Base-by-base conservation (phyloP, 192 early-diverging fungal genomes). In the Podila epicladia region DNA sequence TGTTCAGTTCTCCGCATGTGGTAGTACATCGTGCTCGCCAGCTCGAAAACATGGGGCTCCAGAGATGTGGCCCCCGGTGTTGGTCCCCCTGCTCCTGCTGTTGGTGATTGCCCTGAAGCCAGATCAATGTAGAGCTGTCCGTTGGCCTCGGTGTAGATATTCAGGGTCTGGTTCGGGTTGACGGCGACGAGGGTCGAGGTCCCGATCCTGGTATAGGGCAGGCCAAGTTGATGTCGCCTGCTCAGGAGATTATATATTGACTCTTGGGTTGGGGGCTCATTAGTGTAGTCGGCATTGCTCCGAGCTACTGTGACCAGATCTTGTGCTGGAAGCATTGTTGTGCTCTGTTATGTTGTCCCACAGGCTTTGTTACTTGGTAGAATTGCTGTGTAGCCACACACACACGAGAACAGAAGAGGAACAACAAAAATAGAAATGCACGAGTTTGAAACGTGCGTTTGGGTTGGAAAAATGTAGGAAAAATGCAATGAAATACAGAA, bases 1-100 rank as follows among this genome's bases (percentile, higher is more conserved):
- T 89, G 85, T 7, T 87, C 89, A 29, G 89, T 82, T 67, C 92
- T 76, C 65, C 88, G 67, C 87, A 95, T 83, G 57, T 92, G 90
- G 67, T 88, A 85, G 71, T 95, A 93, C 13, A 93, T 89, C 32
- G 87, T 87, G 12, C 86, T 86, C 2, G 92, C 93, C 19, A 94
- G 76, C 58, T 91, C 92, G 74, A 85, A 94, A 29, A 92, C 82
- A 68, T 94, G 91, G 37, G 93, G 93, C 62, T 87, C 84, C 11
- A 89, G 69, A 49, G 57, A 24, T 3, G 55, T 13, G 20, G 31
- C 29, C 7, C 24, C 41, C 3, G 67, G 5, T 19, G 37, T 24
- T 3, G 59, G 67, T 61, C 7, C 58, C 35, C 32, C 28, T 48
- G 32, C 5, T 58, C 35, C 20, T 38, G 37, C 12, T 37, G 24